phyloP scores from a whole-genome alignment of 176 grass and related monocot genomes.

The Oryza australiensis region DNA sequence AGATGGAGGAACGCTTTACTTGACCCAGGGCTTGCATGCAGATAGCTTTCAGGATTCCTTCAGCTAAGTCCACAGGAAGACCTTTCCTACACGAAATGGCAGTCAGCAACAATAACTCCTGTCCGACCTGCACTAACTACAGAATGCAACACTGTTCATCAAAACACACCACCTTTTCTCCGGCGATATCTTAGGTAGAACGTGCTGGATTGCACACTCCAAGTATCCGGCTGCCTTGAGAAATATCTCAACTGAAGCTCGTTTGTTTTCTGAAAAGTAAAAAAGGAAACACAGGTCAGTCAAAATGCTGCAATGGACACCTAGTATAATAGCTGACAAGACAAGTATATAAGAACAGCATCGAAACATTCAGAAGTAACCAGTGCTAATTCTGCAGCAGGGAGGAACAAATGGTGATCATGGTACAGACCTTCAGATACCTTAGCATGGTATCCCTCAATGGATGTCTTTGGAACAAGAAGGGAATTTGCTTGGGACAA shows the following conservation, averaged over 20 bases:
- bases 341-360: neutral
- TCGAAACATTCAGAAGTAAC: neutral
- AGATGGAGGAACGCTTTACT: constrained; percentile 39
- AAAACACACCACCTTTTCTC: constrained; percentile 62
- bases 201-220: constrained; percentile 71
- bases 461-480: constrained; percentile 81
- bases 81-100: constrained; percentile 74
- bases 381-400: neutral
- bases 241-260: constrained; percentile 70
- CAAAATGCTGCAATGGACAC: constrained; percentile 1
- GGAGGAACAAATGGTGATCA: constrained; percentile 4
- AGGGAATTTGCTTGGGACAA: constrained; percentile 71
- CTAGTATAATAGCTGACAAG: neutral
- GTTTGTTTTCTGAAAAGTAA: constrained; percentile 63
- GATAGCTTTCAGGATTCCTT: constrained; percentile 75
- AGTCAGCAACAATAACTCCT: constrained; percentile 38
- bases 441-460: constrained; percentile 73
- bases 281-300: neutral
- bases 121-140: constrained; percentile 2
- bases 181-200: constrained; percentile 71
- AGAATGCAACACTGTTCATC: neutral
- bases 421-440: constrained; percentile 71
- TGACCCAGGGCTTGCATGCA: constrained; percentile 88
- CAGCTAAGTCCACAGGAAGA: constrained; percentile 79
- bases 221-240: constrained; percentile 88